Evolutionary conservation across 1,139 yeast genomes (phyloP).

Genomic region (Saccharomyces pastorianus): DNA sequence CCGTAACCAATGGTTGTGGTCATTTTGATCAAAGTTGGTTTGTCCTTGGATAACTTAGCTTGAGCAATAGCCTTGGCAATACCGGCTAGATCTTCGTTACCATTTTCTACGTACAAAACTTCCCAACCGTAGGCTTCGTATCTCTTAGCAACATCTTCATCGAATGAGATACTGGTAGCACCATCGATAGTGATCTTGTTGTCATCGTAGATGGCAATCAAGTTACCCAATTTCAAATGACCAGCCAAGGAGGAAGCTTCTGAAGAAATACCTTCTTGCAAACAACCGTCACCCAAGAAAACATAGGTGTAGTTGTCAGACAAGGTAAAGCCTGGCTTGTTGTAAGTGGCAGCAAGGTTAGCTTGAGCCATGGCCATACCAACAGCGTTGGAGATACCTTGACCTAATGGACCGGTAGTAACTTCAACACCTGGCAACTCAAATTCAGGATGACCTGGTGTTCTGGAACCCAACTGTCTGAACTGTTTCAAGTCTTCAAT

Average conservation of each 20-base stretch:
- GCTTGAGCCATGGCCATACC: constrained; percentile 95
- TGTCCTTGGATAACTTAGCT: constrained; percentile 57
- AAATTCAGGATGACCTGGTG: constrained; percentile 97
- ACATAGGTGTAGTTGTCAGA: constrained; percentile 71
- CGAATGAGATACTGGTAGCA: constrained; percentile 81
- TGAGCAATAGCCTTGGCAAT: constrained; percentile 65
- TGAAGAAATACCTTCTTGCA: constrained; percentile 96
- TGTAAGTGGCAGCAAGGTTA: constrained; percentile 86
- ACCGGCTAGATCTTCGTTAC: constrained; percentile 70
- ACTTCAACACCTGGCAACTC: constrained; percentile 84
- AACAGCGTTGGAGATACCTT: constrained; percentile 94
- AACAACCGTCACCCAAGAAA: constrained; percentile 95
- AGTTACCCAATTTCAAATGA: constrained; percentile 87
- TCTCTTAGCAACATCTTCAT: constrained; percentile 84
- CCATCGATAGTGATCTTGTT: constrained; percentile 98
- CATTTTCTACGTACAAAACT: constrained; percentile 66
- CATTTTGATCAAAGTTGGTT: constrained; percentile 88
- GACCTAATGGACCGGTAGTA: constrained; percentile 99
- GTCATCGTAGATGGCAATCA: constrained; percentile 95
- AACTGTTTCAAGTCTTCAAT: constrained; percentile 84
- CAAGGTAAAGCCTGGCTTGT: constrained; percentile 71
- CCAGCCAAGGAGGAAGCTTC: constrained; percentile 96
- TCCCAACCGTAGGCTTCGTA: constrained; percentile 96
- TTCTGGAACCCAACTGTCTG: constrained; percentile 84
- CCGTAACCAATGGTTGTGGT: constrained; percentile 94